Percentiles rank a stretch among this genome's conserved stretches.
Evolutionary conservation across 805 yeast species (phyloP).

Genomic region (Candida loeiensis): DNA sequence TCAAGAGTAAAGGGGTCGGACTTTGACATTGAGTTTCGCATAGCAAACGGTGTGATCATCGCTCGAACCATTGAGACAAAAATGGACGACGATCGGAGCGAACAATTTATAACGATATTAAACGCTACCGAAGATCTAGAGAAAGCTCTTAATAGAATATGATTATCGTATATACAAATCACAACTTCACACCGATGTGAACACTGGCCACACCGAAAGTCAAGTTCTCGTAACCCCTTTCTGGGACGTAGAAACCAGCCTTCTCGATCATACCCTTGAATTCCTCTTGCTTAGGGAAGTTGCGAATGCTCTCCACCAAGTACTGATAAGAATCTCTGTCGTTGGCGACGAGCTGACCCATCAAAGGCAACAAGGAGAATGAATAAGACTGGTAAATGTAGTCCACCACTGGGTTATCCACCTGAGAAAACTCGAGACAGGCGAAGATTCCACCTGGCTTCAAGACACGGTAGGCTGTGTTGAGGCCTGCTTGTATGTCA

Average conservation of each 20-base stretch:
- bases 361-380: slow-evolving; percentile 78
- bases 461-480: slow-evolving; percentile 92
- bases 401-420: slow-evolving; percentile 73
- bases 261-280: slow-evolving; percentile 88
- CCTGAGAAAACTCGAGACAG: slow-evolving; percentile 92
- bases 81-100: slow-evolving; percentile 13
- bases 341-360: slow-evolving; percentile 94
- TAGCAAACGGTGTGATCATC: slow-evolving; percentile 29
- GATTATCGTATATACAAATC: slow-evolving; percentile 12
- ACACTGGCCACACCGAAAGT: slow-evolving; percentile 95
- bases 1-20: slow-evolving; percentile 14
- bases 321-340: slow-evolving; percentile 96
- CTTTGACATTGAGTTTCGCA: slow-evolving; percentile 21
- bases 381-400: slow-evolving; percentile 83
- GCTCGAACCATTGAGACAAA: slow-evolving; percentile 19
- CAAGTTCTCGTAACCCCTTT: slow-evolving; percentile 88
- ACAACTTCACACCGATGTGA: slow-evolving; percentile 90
- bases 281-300: slow-evolving; percentile 88
- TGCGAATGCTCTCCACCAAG: slow-evolving; percentile 88
- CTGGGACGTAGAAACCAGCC: slow-evolving; percentile 87
- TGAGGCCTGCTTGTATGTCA: slow-evolving; percentile 85
- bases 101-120: slow-evolving; percentile 23
- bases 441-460: slow-evolving; percentile 98
- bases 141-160: slow-evolving; percentile 15
- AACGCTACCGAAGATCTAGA: slow-evolving; percentile 31